phyloP scores from a whole-genome alignment of 768 basidiomycete species.

The Sporobolomyces pararoseus region DNA sequence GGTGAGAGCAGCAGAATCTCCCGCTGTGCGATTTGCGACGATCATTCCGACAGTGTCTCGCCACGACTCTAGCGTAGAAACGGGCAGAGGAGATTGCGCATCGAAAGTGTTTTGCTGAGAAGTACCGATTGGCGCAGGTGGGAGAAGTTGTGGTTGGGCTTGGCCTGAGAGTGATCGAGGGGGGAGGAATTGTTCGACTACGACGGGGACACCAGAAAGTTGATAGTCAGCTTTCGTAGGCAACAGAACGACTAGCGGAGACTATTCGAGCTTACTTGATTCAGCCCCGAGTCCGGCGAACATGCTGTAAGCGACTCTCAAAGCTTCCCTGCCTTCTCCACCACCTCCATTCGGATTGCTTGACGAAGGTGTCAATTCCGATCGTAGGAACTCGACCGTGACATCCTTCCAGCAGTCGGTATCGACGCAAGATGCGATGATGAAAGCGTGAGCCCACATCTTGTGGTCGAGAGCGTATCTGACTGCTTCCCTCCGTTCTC shows the following conservation, averaged over 20 bases:
- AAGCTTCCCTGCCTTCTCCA: slow-evolving; percentile 61
- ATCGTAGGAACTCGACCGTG: slow-evolving; percentile 73
- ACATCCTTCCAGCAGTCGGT: slow-evolving; percentile 91
- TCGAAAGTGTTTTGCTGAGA: background rate
- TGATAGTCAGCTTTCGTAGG: no score
- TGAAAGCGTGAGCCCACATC: slow-evolving; percentile 91
- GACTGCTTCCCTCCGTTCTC: slow-evolving; percentile 80
- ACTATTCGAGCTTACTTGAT: slow-evolving; percentile 57
- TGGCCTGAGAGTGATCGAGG: slow-evolving; percentile 51
- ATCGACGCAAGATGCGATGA: slow-evolving; percentile 88
- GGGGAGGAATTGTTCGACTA: slow-evolving; percentile 72
- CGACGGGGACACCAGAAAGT: background rate
- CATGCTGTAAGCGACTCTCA: slow-evolving; percentile 75
- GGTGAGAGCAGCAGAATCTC: slow-evolving; percentile 70
- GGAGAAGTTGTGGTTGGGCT: slow-evolving; percentile 10
- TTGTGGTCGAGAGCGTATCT: slow-evolving; percentile 81
- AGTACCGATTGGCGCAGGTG: slow-evolving; percentile 10
- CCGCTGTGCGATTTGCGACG: slow-evolving; percentile 61
- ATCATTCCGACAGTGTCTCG: slow-evolving; percentile 80
- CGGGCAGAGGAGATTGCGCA: slow-evolving; percentile 58
- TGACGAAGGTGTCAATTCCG: slow-evolving; percentile 60
- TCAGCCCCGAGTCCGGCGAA: slow-evolving; percentile 77
- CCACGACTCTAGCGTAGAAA: slow-evolving; percentile 71
- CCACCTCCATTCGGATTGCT: slow-evolving; percentile 37
- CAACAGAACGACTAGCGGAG: no score